These are phyloP conservation scores for Dioszegia aurantiaca DNA, from an alignment of 768 basidiomycete genomes.

Conservation along the genomic window DNA sequence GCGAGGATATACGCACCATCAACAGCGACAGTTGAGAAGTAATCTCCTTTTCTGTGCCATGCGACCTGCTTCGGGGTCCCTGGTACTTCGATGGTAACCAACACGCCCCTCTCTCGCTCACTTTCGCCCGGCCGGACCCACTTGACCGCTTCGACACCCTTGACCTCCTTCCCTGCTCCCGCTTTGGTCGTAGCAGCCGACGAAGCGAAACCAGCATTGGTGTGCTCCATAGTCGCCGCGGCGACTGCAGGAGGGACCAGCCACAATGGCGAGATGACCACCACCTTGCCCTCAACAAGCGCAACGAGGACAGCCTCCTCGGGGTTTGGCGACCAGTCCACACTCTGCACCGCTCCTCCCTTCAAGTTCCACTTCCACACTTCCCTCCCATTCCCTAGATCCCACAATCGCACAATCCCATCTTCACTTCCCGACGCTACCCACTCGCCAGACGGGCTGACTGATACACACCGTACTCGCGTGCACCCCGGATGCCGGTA, in stretches of 20 bases:
- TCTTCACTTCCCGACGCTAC: constrained; percentile 85
- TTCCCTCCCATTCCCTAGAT: constrained; percentile 81
- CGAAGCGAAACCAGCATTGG: constrained; percentile 60
- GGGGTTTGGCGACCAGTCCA: constrained; percentile 89
- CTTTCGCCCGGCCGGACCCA: constrained; percentile 53
- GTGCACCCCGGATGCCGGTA: constrained; percentile 64
- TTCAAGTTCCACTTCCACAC: constrained; percentile 81
- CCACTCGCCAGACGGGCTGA: constrained; percentile 90
- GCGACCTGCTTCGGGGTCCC: constrained; percentile 69
- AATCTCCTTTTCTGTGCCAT: constrained; percentile 95
- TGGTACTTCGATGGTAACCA: constrained; percentile 54
- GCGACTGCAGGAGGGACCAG: constrained; percentile 69
- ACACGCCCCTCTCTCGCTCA: constrained; percentile 53
- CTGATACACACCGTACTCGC: constrained; percentile 69
- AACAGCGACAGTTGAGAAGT: constrained; percentile 77
- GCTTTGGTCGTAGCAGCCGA: constrained; percentile 49
- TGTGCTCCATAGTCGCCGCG: constrained; percentile 61
- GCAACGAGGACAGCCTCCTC: constrained; percentile 63
- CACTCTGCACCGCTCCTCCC: constrained; percentile 67
- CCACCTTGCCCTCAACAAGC: constrained; percentile 55
- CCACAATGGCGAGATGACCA: constrained; percentile 48
- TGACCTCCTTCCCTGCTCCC: constrained; percentile 37
- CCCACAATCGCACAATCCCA: constrained; percentile 85
- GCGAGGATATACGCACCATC: constrained; percentile 60
- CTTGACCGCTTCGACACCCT: constrained; percentile 51